A percentile compares a stretch with the other conserved stretches of the same genome.
phyloP scores from a whole-genome alignment of 257 asterid species.

The Thymus mandschuricus region DNA sequence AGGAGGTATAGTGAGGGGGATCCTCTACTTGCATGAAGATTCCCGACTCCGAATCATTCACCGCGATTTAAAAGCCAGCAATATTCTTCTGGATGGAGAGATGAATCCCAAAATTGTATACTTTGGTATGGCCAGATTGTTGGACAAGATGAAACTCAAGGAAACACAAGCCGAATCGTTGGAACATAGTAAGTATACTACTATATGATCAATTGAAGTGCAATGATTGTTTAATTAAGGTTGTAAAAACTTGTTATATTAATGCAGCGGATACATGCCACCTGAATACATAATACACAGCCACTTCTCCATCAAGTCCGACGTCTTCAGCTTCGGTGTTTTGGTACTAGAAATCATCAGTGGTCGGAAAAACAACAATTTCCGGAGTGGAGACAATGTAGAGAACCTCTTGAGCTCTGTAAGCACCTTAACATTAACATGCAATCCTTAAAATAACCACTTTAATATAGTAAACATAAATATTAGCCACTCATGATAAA shows the following conservation, averaged over 20 bases:
- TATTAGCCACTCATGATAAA: too few relatives aligned
- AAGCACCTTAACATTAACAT: slow-evolving; percentile 1
- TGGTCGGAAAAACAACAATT: slow-evolving; percentile 34
- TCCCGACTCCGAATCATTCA: slow-evolving; percentile 54
- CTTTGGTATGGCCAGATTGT: slow-evolving; percentile 62
- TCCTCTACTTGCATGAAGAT: slow-evolving; percentile 55
- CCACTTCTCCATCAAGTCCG: slow-evolving; percentile 46
- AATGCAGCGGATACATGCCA: slow-evolving; percentile 56
- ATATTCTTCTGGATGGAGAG: slow-evolving; percentile 45
- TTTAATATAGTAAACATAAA: too few relatives aligned
- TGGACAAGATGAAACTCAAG: slow-evolving; percentile 43
- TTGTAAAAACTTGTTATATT: neutral
- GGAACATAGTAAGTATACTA: slow-evolving; percentile 56
- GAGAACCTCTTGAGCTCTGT: slow-evolving; percentile 41
- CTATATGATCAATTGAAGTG: neutral
- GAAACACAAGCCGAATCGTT: slow-evolving; percentile 39
- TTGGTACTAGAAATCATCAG: slow-evolving; percentile 50
- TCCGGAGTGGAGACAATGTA: slow-evolving; percentile 21
- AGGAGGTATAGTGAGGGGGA: slow-evolving; percentile 45
- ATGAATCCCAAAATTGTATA: slow-evolving; percentile 61
- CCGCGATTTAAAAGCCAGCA: slow-evolving; percentile 50
- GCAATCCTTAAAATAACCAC: too few relatives aligned
- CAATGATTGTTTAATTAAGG: neutral
- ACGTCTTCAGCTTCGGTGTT: slow-evolving; percentile 59
- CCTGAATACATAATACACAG: slow-evolving; percentile 49